These are phyloP conservation scores for Fusarium begoniae DNA, from an alignment of 2,329 filamentous ascomycete genomes.

Conservation along the genomic window DNA sequence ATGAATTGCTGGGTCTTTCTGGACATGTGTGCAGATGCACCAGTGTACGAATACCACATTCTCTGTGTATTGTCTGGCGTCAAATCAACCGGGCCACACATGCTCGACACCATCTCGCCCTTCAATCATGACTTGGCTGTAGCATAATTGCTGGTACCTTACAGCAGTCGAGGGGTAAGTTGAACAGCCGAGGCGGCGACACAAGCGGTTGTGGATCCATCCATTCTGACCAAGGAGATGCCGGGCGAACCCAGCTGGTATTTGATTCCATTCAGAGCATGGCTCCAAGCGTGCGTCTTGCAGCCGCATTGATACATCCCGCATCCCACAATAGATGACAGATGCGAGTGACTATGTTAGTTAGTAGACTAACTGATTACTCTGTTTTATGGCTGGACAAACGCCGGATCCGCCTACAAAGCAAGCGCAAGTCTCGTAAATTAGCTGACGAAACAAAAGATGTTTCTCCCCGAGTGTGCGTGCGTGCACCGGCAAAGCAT, in stretches of 20 bases:
- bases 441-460: not conserved
- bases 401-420: slow-evolving; percentile 14
- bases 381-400: slow-evolving; percentile 6
- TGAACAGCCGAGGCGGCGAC: slow-evolving; percentile 23
- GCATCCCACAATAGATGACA: not conserved
- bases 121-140: slow-evolving; percentile 11
- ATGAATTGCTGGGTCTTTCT: not conserved
- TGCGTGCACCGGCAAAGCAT: slow-evolving; percentile 1
- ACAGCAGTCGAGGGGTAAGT: slow-evolving; percentile 32
- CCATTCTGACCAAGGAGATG: slow-evolving; percentile 17
- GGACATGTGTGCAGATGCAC: not conserved
- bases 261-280: not conserved
- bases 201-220: slow-evolving; percentile 23
- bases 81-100: not conserved
- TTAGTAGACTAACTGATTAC: not conserved
- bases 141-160: slow-evolving; percentile 31
- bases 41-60: not conserved
- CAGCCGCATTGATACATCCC: not conserved
- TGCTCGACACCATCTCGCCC: slow-evolving; percentile 6
- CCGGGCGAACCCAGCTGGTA: slow-evolving; percentile 24
- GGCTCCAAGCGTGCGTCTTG: not conserved
- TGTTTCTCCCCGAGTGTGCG: slow-evolving; percentile 22
- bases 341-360: not conserved
- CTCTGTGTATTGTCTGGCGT: not conserved
- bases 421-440: not conserved